Base-by-base conservation (phyloP, 1,284 basidiomycete genomes). In the Bondarzewia mesenterica region DNA sequence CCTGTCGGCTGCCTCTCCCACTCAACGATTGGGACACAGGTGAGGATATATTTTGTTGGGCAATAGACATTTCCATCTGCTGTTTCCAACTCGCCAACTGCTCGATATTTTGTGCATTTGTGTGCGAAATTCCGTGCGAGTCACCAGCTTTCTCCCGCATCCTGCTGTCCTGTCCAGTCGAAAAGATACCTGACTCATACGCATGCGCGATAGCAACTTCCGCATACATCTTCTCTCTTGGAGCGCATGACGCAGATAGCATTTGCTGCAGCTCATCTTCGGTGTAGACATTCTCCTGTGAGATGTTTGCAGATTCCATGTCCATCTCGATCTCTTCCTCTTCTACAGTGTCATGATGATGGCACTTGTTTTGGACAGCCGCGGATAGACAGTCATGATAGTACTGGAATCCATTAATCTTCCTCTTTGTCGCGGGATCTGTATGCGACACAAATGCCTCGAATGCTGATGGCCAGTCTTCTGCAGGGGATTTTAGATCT, bases 341-440 rank as follows among this genome's bases (percentile, higher is more conserved):
- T 3, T 8, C 16, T 15, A 4, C n/a, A 8, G 7, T 3, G n/a
- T 23, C 39, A 12, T 5, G n/a, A 7, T 7, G 4, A n/a, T 27
- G 16, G 4, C 8, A 38, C 15, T 42, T 21, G 22, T 38, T 25
- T 18, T 59, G 53, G 8, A 55, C 54, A 41, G 46, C 23, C 38
- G 47, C 26, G n/a, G n/a, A n/a, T n/a, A n/a, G n/a, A 42, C 65
- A 66, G 16, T 63, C 55, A 46, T 72, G 57, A 35, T 59, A 68
- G 47, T 69, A 70, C 39, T 72, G 67, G 6, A 69, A 63, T 7
- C 62, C 60, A 0, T 51, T 41, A 0, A 70, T 26, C 4, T 65
- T 53, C 5, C 54, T 43, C 5, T 42, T 41, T 1, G n/a, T n/a
- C n/a, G n/a, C n/a, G n/a, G n/a, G n/a, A n/a, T n/a, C n/a, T n/a